Evolutionary conservation across 257 asterid species (phyloP), one percentile per base, ranked within the genome.

Genomic region (Striga asiatica): DNA sequence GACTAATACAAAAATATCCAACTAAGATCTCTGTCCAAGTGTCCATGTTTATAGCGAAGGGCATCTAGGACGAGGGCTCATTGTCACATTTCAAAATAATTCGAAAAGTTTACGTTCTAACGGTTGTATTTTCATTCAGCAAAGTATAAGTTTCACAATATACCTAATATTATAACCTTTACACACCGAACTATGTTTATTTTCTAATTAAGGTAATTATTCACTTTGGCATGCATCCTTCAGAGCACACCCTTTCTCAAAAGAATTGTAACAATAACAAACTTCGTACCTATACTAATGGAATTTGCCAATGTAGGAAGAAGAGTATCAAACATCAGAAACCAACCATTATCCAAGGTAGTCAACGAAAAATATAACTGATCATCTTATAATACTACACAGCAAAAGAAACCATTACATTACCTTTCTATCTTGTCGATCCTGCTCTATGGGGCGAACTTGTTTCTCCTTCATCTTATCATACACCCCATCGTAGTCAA

Each of bases 401-500:
- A 34, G 21, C 34, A 46, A 19, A 27, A 38, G 53, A 66, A 11
- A 51, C 2, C 50, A 24, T 64, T 23, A 68, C 6, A 28, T 58
- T 62, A 83, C 97, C 93, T 77, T 74, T 52, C 82, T 83, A 71
- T 78, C 96, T 59, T 73, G 77, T 41, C 79, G 84, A 56, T 83
- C 98, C 48, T 50, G 71, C 56, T 74, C 70, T 24, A 66, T 50
- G 12, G 93, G 96, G 50, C 75, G 86, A 39, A 79, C 79, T 57
- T 78, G 80, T 56, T 89, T 71, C 78, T 78, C 89, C 76, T 86
- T 89, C 94, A 89, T 86, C 42, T 81, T 61, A 64, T 89, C 96
- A 68, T 79, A 86, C 5, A 86, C 96, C 50, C 95, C 98, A 64
- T 89, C 98, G 52, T 89, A 89, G 62, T 86, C 98, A 48, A 89